Evolutionary conservation across 305 asterid species (phyloP), one percentile per base, ranked within the genome.

Genomic region (Fraxinus platypoda): DNA sequence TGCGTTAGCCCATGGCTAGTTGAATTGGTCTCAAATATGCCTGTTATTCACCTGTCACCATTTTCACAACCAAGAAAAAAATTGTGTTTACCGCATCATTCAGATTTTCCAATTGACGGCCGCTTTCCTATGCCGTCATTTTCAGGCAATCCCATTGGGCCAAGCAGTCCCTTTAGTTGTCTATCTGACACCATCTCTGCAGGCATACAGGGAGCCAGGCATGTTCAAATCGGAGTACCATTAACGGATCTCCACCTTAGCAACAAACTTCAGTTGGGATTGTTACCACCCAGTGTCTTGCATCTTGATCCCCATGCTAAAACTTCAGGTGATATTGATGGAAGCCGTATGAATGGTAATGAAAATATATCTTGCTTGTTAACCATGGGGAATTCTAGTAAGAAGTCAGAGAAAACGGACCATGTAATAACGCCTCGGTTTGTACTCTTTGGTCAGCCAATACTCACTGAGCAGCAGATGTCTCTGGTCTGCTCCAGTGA

Each of bases 181-280:
- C 89, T 87, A 26, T 77, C 94, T 0, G 93, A 94, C 92, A 89
- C 84, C 87, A 76, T 88, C 49, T 72, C 99, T 93, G 98, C 96
- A 90, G 98, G 98, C 97, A 90, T 96, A 92, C 99, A 96, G 98
- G 98, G 98, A 94, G 97, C 99, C 99, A 94, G 99, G 99, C 99
- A 96, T 92, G 93, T 96, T 91, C 94, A 90, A 91, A 87, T 89
- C 84, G 98, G 98, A 93, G 91, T 86, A 80, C 97, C 92, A 0
- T 87, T 91, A 25, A 86, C 84, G 90, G 94, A 88, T 77, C 97
- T 70, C 75, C 43, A 87, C 83, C 88, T 88, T 80, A 92, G 89
- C 90, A 86, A 92, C 90, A 92, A 91, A 85, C 90, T 87, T 84
- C 97, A 93, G 87, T 87, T 89, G 89, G 95, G 93, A 84, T 85